These are phyloP conservation scores for Cyamopsis tetragonoloba DNA, from an alignment of 306 rosid genomes.

Conservation along the genomic window DNA sequence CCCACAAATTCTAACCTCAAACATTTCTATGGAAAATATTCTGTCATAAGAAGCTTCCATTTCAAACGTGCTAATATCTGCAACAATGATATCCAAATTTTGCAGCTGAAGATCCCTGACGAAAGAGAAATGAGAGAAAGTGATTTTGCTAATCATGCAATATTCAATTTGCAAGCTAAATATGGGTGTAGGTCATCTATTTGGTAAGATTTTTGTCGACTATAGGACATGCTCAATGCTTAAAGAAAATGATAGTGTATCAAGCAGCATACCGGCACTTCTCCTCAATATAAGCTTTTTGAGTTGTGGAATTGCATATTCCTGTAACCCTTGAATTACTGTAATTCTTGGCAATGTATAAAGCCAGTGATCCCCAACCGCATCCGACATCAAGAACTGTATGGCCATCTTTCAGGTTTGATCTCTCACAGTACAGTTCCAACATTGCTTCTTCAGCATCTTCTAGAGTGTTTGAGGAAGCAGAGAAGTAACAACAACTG, in stretches of 20 bases:
- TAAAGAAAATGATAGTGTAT: slow-evolving; percentile 13
- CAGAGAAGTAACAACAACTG: slow-evolving; percentile 79
- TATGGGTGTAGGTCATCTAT: not conserved
- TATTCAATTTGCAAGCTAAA: slow-evolving; percentile 1
- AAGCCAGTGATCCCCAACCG: slow-evolving; percentile 87
- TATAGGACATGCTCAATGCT: not conserved
- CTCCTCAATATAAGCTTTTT: slow-evolving; percentile 67
- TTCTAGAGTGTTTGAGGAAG: slow-evolving; percentile 58
- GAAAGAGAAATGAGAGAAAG: slow-evolving; percentile 8
- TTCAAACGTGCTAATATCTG: slow-evolving; percentile 71
- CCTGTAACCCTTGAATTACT: slow-evolving; percentile 71
- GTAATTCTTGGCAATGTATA: slow-evolving; percentile 72
- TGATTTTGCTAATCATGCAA: slow-evolving; percentile 13
- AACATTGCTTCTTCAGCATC: slow-evolving; percentile 86
- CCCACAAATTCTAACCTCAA: slow-evolving; percentile 53
- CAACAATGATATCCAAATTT: slow-evolving; percentile 70
- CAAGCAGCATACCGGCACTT: slow-evolving; percentile 44
- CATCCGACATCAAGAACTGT: slow-evolving; percentile 86
- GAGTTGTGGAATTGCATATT: slow-evolving; percentile 81
- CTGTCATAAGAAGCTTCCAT: slow-evolving; percentile 82
- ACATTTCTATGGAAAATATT: slow-evolving; percentile 85
- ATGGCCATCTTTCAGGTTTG: slow-evolving; percentile 68
- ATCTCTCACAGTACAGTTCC: slow-evolving; percentile 65
- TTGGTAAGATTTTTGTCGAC: not conserved
- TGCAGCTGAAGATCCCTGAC: slow-evolving; percentile 62